Evolutionary conservation across 1,139 yeast genomes (phyloP), one percentile per base, ranked within the genome.

Genomic region (Suhomyces guaymorum): DNA sequence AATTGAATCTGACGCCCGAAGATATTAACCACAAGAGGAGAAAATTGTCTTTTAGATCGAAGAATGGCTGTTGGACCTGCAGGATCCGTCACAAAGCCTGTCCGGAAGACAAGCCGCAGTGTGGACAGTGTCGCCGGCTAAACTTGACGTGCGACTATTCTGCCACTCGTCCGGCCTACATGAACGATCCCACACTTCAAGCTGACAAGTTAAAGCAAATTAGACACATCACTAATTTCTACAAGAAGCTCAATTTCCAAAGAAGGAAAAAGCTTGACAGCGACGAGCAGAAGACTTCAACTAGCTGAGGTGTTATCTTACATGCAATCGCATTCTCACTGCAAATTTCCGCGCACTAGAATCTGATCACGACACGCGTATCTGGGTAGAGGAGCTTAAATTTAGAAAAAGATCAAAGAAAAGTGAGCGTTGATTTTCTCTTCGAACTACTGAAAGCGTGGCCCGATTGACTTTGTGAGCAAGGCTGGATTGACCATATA

Each of bases 41-140:
- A 10, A 33, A 27, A n/a, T 30, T 40, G 30, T 45, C 39, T 3
- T 63, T 71, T 9, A 60, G 82, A 38, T 78, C 82, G 1, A 73
- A 73, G 43, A 66, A 61, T 24, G 87, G 87, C 0, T 80, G 87
- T 48, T 80, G 86, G 86, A 80, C 82, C 5, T 80, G 87, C 50
- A 54, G 87, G 40, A 59, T 80, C 15, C 69, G 88, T 30, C 79
- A 80, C 49, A 80, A 80, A 51, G 72, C 80, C 40, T 80, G 88
- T 47, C 70, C 82, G 0, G 85, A 79, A 49, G 79, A 78, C 43
- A 70, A 62, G 43, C 85, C 86, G 1, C 48, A 42, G 8, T 80
- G 88, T 51, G 52, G 57, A 10, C 79, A 77, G 46, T 80, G 88
- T 54, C 43, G 48, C 3, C 59, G 82, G 40, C 59, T 80, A 23